Percentiles rank a stretch among this genome's conserved stretches.
These are phyloP conservation scores for Thalassiosira delicatula DNA, from an alignment of 352 stramenopile species.

Conservation along the genomic window DNA sequence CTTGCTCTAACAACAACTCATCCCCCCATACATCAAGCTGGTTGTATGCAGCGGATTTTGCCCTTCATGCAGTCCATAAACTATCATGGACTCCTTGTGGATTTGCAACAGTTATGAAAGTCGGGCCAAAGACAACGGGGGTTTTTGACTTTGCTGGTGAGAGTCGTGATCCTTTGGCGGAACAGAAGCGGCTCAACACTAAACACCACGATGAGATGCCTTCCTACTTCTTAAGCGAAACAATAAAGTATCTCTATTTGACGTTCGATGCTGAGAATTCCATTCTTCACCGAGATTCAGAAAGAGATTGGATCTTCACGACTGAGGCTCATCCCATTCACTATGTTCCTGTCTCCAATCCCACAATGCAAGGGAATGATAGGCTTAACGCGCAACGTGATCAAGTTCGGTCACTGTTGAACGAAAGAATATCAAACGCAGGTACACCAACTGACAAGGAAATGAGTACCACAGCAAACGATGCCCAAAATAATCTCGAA, in stretches of 20 bases:
- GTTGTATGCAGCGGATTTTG: constrained; percentile 70
- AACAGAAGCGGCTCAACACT: constrained; percentile 79
- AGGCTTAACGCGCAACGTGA: constrained; percentile 36
- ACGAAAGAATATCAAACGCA: constrained; percentile 21
- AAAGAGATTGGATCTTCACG: constrained; percentile 93
- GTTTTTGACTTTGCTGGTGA: constrained; percentile 45
- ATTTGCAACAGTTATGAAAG: constrained; percentile 86
- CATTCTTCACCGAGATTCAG: constrained; percentile 80
- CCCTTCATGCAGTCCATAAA: constrained; percentile 87
- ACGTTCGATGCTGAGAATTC: constrained; percentile 97
- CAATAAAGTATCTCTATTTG: constrained; percentile 98
- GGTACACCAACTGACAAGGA: constrained; percentile 10
- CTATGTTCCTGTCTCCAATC: constrained; percentile 44
- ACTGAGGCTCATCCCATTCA: constrained; percentile 96
- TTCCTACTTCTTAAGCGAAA: constrained; percentile 98
- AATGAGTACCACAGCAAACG: constrained; percentile 17
- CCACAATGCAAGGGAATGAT: constrained; percentile 18
- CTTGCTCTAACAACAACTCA: too few relatives aligned
- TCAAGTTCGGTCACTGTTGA: constrained; percentile 56
- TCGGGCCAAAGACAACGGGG: constrained; percentile 62
- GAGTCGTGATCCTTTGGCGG: constrained; percentile 36
- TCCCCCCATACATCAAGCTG: constrained; percentile 62
- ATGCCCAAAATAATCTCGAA: constrained; percentile 6
- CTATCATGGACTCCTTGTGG: constrained; percentile 89
- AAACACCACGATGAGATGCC: constrained; percentile 96